Evolutionary conservation across 371 early-diverging fungal genomes (phyloP), one percentile per base, ranked within the genome.

Genomic region (Smittium culicis): DNA sequence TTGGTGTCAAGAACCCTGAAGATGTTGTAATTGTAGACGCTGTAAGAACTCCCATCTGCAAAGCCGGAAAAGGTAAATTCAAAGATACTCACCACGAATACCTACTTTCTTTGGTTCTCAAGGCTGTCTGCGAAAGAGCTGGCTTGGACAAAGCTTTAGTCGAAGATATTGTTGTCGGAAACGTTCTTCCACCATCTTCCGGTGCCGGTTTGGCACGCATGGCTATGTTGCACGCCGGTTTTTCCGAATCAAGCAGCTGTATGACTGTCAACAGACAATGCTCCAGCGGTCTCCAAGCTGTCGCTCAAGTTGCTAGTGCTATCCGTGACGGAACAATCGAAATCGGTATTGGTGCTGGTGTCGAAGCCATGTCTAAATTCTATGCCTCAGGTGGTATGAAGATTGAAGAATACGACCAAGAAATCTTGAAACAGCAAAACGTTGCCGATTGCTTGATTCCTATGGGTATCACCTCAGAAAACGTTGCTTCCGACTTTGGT

Each of bases 301-400:
- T 92, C 66, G 92, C 88, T 67, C 86, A 83, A 77, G 88, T 97
- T 62, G 96, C 93, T 59, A 78, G 85, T 70, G 90, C 91, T 66
- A 96, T 99, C 75, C 88, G 88, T 79, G 74, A 88, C 35, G 96
- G 93, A 73, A 79, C 84, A 81, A 93, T 98, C 72, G 93, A 94
- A 73, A 81, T 94, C 65, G 99, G 99, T 76, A 93, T 99, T 34
- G 91, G 89, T 75, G 98, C 96, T 56, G 99, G 99, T 81, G 93
- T 96, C 62, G 99, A 99, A 77, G 89, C 90, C 77, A 99, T 99
- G 99, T 89, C 93, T 71, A 78, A 85, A 79, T 85, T 90, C 83
- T 73, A 70, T 0, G 72, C 74, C 63, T 62, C 70, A 64, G 88
- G 88, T 73, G 82, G 92, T 81, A 83, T 87, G 33, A 78, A 83